Conservation (phyloP, 352 stramenopile species). For the Phytopythium cucurbitacearum region DNA sequence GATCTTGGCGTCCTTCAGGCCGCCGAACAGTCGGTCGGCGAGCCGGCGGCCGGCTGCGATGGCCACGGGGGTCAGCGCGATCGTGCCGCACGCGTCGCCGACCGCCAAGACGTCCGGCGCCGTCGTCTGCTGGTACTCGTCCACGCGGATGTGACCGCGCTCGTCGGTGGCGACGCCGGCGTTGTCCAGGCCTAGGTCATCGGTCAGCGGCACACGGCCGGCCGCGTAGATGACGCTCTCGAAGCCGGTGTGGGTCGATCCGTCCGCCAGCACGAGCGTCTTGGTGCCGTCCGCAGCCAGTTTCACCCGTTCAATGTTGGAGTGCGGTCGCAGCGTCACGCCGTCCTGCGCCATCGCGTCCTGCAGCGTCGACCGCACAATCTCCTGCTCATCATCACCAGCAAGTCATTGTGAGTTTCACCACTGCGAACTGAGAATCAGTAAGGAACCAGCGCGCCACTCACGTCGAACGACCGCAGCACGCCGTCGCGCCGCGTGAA, state of each 20-base stretch:
- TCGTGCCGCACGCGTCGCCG: constrained; percentile 64
- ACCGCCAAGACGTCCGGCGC: constrained; percentile 76
- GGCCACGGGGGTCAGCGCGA: constrained; percentile 80
- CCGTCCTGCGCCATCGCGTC: constrained; percentile 55
- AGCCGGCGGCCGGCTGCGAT: constrained; percentile 81
- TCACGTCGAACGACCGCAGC: constrained; percentile 86
- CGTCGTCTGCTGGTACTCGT: constrained; percentile 90
- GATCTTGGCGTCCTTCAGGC: constrained; percentile 39
- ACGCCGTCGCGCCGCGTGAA: constrained; percentile 87
- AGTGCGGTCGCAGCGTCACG: constrained; percentile 42
- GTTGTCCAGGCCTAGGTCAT: constrained; percentile 63
- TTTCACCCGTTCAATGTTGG: constrained; percentile 34
- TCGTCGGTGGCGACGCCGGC: constrained; percentile 58
- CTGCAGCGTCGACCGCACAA: constrained; percentile 47
- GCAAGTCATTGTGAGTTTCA: not conserved
- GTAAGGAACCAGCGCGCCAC: not conserved
- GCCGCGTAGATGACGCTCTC: constrained; percentile 90
- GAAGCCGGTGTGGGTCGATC: constrained; percentile 32
- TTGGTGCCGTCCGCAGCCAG: constrained; percentile 42
- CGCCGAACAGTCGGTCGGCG: constrained; percentile 87
- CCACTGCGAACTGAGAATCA: not conserved
- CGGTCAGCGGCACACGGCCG: constrained; percentile 41
- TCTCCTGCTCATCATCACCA: constrained; percentile 16
- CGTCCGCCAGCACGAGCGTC: constrained; percentile 45
- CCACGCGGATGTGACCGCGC: constrained; percentile 75